Evolutionary conservation across 345 rosid species (phyloP).

Genomic region (Adansonia digitata): DNA sequence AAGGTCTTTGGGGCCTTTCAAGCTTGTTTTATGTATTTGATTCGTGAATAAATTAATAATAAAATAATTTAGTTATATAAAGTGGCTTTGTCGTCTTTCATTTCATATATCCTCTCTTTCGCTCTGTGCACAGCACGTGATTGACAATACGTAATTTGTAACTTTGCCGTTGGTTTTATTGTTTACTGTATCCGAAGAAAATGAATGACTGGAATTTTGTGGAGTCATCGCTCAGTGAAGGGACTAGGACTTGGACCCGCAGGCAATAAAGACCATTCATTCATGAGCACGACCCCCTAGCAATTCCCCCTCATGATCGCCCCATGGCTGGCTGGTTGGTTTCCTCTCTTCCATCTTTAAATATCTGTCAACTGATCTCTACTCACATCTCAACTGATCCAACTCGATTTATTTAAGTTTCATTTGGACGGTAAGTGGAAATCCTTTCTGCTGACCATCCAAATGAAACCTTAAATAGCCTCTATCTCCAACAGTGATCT

Average conservation of each 20-base stretch:
- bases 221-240: constrained; percentile 15
- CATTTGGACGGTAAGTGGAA: no score
- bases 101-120: no score
- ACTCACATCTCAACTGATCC: not conserved
- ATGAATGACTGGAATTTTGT: constrained; percentile 24
- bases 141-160: constrained; percentile 42
- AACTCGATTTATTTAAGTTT: no score
- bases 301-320: constrained; percentile 16
- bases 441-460: no score
- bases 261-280: constrained; percentile 16
- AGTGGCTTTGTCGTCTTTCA: not conserved
- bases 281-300: not conserved
- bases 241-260: constrained; percentile 37
- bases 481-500: no score
- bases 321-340: constrained; percentile 19
- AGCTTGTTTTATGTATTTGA: constrained; percentile 35
- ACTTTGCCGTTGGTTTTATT: constrained; percentile 43
- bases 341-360: not conserved
- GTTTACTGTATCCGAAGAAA: not conserved
- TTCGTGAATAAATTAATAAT: constrained; percentile 26
- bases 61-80: not conserved
- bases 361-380: not conserved
- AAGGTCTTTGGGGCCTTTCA: constrained; percentile 58
- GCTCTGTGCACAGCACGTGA: constrained; percentile 35
- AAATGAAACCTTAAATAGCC: no score